These are phyloP conservation scores for Eucalyptus regnans DNA, from an alignment of 345 rosid genomes.

Conservation along the genomic window DNA sequence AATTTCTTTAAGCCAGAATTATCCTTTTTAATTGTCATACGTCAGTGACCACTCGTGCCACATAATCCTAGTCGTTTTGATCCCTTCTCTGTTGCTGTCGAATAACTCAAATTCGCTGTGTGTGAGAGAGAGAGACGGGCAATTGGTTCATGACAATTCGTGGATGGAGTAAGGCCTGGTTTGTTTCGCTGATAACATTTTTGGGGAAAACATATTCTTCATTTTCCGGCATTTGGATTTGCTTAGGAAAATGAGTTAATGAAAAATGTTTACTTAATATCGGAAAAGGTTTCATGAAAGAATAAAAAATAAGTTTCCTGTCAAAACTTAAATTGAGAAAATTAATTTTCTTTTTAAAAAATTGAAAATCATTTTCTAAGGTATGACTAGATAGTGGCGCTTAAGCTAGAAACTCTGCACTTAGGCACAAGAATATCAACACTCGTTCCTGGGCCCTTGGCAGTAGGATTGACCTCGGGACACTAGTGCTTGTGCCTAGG, in stretches of 20 bases:
- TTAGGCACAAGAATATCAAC: neutral
- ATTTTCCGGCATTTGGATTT: neutral
- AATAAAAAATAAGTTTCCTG: fast-evolving
- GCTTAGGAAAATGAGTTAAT: neutral
- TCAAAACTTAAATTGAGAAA: too few species aligned
- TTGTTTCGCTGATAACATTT: neutral
- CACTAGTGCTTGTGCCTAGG: too few species aligned
- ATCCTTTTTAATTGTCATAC: neutral
- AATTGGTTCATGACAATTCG: neutral
- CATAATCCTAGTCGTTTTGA: neutral
- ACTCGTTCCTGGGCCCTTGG: neutral
- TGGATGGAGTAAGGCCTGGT: neutral
- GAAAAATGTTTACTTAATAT: neutral
- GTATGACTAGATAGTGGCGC: too few species aligned
- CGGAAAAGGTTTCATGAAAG: neutral
- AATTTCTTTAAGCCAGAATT: neutral
- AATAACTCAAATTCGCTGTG: neutral
- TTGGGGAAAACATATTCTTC: neutral
- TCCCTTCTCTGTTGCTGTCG: neutral
- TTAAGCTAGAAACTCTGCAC: too few species aligned
- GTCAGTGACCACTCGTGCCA: neutral
- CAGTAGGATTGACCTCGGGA: too few species aligned
- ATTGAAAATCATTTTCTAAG: neutral
- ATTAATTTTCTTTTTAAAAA: neutral
- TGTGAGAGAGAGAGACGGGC: neutral